Conservation (phyloP, 441 rosid genomes). For the Gossypium davidsonii region DNA sequence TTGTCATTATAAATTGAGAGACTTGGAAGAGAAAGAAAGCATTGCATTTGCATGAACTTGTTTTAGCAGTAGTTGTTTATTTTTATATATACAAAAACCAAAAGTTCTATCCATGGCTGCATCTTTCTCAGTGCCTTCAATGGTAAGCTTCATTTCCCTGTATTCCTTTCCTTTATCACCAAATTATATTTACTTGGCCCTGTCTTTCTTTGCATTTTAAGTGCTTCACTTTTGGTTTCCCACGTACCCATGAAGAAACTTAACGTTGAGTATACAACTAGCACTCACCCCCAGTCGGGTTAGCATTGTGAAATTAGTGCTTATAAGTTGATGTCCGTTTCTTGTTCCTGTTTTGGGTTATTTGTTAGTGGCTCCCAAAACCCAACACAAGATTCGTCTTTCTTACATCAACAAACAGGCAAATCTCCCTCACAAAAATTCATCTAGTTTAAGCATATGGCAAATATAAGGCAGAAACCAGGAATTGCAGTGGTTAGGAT, state of each 20-base stretch:
- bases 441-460: no score
- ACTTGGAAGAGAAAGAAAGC: conserved; percentile 1
- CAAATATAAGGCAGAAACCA: not conserved
- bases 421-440: no score
- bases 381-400: no score
- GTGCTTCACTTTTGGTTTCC: no score
- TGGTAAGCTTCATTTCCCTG: conserved; percentile 38
- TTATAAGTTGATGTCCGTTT: no score
- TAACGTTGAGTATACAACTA: no score
- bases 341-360: not conserved
- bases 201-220: not conserved
- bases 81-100: not conserved
- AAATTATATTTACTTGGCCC: not conserved
- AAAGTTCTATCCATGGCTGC: conserved; percentile 66
- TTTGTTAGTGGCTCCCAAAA: no score
- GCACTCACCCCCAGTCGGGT: no score
- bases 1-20: conserved; percentile 33
- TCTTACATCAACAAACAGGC: no score
- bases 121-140: conserved; percentile 77
- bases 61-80: conserved; percentile 9
- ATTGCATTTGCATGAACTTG: conserved; percentile 28
- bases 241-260: no score
- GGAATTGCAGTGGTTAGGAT: not conserved
- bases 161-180: no score
- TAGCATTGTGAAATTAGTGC: no score